Base-by-base conservation (phyloP, 2,329 filamentous ascomycete genomes). In the Venturia aucupariae region DNA sequence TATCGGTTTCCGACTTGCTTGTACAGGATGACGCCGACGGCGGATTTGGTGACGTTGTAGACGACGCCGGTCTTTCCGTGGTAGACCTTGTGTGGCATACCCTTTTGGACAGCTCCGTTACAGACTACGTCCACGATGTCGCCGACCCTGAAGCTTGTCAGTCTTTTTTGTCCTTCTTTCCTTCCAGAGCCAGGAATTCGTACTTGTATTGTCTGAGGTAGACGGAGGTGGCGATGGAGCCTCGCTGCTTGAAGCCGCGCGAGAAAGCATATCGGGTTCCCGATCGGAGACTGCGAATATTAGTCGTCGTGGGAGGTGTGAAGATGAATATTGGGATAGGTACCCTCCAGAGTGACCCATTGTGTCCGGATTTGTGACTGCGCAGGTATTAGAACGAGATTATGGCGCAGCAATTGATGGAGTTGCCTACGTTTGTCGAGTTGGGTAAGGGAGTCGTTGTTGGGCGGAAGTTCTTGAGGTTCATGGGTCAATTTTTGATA, bases 1-100 rank as follows among this genome's bases (percentile, higher is more conserved):
- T 97, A 99, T 77, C 93, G 90, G 89, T 97, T 94, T 83, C 92
- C 92, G 79, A 99, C 94, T 81, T 95, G 91, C 88, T 96, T 97
- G 90, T 96, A 93, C 83, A 99, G 90, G 83, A 99, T 97, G 81
- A 99, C 90, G 76, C 94, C 94, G 78, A 99, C 92, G 71, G 94
- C 90, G 75, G 86, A 90, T 88, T 97, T 96, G 82, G 93, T 94
- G 75, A 99, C 94, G 86, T 99, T 99, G 65, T 76, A 76, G 73
- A 77, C 70, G 68, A 77, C 74, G 68, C 75, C 75, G 70, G 92
- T 96, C 90, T 97, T 97, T 77, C 93, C 94, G 86, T 97, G 92
- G 89, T 96, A 97, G 83, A 96, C 64, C 55, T 35, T 66, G 54
- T 62, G 46, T 41, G 55, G 63, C 48, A 55, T 41, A 94, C 92